Evolutionary conservation across 2,329 filamentous ascomycete species (phyloP).

Genomic region (Pseudocercospora musae): DNA sequence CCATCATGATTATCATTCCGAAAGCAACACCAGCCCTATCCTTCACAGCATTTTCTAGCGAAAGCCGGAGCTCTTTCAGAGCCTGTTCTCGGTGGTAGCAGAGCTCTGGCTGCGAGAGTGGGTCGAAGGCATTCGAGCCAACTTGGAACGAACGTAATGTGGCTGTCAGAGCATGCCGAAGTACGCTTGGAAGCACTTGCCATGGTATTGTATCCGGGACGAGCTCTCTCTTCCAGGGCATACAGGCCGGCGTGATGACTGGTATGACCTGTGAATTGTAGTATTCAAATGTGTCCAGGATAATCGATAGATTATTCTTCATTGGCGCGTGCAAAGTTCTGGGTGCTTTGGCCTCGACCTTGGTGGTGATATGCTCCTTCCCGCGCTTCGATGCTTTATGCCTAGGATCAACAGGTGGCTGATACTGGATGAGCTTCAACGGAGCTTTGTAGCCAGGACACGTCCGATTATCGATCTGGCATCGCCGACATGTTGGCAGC

Average conservation of each 20-base stretch:
- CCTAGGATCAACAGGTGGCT: too few relatives aligned
- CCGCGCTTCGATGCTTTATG: too few relatives aligned
- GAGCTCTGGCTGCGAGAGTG: not conserved
- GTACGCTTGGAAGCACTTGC: not conserved
- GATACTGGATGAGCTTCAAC: too few relatives aligned
- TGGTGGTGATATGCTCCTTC: too few relatives aligned
- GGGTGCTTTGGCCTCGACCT: too few relatives aligned
- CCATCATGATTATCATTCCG: not conserved
- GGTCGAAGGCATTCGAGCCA: not conserved
- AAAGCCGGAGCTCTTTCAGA: not conserved
- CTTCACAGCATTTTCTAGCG: not conserved
- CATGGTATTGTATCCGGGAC: not conserved
- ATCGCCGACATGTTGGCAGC: too few relatives aligned
- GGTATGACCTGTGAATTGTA: not conserved
- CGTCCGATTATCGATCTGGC: too few relatives aligned
- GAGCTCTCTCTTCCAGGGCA: not conserved
- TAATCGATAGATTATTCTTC: too few relatives aligned
- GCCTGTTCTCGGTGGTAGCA: not conserved
- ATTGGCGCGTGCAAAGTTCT: too few relatives aligned
- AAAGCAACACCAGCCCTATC: not conserved
- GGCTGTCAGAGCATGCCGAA: not conserved
- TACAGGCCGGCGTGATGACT: not conserved
- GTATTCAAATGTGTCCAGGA: not conserved
- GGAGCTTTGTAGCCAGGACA: too few relatives aligned
- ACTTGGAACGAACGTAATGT: not conserved